phyloP scores from a whole-genome alignment of 148 eudicot genomes.

The Rhododendron mucronatum region DNA sequence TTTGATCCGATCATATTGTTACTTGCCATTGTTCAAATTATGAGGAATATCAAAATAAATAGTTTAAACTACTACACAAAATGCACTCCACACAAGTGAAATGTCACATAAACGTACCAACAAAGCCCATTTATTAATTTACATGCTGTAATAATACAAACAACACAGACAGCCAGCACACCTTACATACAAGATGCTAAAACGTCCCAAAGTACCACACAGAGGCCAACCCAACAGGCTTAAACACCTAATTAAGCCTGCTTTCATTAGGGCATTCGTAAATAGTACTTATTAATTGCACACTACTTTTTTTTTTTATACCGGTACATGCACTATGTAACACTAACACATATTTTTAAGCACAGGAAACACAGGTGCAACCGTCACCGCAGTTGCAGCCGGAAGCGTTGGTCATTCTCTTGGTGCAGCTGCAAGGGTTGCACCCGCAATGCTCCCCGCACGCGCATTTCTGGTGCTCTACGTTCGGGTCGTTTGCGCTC shows the following conservation, averaged over 20 bases:
- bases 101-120: no score
- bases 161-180: not conserved
- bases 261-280: not conserved
- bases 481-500: not conserved
- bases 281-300: not conserved
- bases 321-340: not conserved
- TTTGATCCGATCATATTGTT: no score
- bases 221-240: not conserved
- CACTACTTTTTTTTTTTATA: not conserved
- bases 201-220: not conserved
- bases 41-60: no score
- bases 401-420: slow-evolving; percentile 18
- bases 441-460: slow-evolving; percentile 77
- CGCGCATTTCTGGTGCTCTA: slow-evolving; percentile 51
- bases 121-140: not conserved
- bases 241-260: not conserved
- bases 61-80: no score
- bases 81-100: no score
- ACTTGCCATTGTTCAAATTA: no score
- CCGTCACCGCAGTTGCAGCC: slow-evolving; percentile 54
- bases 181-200: no score
- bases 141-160: not conserved
- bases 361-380: slow-evolving; percentile 48
- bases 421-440: slow-evolving; percentile 57
- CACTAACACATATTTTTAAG: not conserved